These are phyloP conservation scores for Cercospora nicotianae DNA, from an alignment of 2,329 filamentous ascomycete species.

Conservation along the genomic window DNA sequence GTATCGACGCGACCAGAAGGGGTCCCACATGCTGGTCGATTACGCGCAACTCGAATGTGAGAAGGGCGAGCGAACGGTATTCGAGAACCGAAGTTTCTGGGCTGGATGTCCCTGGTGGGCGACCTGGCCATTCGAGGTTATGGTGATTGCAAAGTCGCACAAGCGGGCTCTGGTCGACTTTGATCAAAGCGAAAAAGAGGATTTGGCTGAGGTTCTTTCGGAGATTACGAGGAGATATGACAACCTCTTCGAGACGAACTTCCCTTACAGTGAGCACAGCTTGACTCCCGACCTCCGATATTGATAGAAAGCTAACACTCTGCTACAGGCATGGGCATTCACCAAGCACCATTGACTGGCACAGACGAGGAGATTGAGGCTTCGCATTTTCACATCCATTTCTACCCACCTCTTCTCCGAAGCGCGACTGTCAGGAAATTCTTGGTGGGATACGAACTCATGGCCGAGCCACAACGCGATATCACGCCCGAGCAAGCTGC, in stretches of 20 bases:
- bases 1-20: constrained; percentile 71
- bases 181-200: constrained; percentile 64
- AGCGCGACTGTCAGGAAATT: constrained; percentile 96
- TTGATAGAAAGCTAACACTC: not conserved
- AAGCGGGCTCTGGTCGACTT: constrained; percentile 84
- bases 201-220: constrained; percentile 79
- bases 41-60: constrained; percentile 80
- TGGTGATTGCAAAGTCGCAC: constrained; percentile 82
- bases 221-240: constrained; percentile 91
- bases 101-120: constrained; percentile 98
- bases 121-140: constrained; percentile 93
- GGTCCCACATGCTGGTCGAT: constrained; percentile 77
- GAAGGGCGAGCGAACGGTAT: constrained; percentile 83
- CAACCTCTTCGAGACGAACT: constrained; percentile 94
- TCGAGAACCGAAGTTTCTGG: constrained; percentile 80
- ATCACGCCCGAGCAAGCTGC: constrained; percentile 97
- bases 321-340: constrained; percentile 75
- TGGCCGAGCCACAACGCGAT: constrained; percentile 96
- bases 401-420: constrained; percentile 89
- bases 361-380: constrained; percentile 79
- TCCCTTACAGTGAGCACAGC: constrained; percentile 75
- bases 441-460: constrained; percentile 90
- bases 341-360: constrained; percentile 87
- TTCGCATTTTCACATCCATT: constrained; percentile 94
- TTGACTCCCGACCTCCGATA: not conserved